A percentile compares a stretch with the other conserved stretches of the same genome.
Conservation (phyloP, 2,329 filamentous ascomycete species). For the Didymosphaeria variabile region DNA sequence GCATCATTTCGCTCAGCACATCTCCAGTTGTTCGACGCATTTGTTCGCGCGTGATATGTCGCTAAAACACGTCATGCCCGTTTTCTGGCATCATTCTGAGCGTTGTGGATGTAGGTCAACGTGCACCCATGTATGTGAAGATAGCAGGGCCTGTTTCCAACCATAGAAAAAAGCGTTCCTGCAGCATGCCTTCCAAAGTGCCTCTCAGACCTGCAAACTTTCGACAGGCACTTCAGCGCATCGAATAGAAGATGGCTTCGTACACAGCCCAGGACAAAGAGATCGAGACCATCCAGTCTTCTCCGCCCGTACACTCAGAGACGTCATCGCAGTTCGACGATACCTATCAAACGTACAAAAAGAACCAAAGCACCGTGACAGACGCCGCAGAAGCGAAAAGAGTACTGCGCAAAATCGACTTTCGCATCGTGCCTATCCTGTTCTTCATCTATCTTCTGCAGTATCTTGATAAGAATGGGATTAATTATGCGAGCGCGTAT, state of each 20-base stretch:
- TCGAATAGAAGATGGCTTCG: slow-evolving; percentile 20
- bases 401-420: slow-evolving; percentile 42
- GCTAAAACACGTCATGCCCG: neutral
- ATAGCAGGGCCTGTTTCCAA: slow-evolving; percentile 5
- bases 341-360: slow-evolving; percentile 44
- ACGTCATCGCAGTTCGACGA: slow-evolving; percentile 41
- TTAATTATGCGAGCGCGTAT: slow-evolving; percentile 62
- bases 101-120: neutral
- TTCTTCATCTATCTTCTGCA: slow-evolving; percentile 51
- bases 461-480: slow-evolving; percentile 57
- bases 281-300: slow-evolving; percentile 27
- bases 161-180: slow-evolving; percentile 1
- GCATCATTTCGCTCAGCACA: neutral
- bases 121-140: neutral
- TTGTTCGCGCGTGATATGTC: neutral
- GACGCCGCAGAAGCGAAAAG: slow-evolving; percentile 38
- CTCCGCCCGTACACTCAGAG: slow-evolving; percentile 28
- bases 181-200: neutral
- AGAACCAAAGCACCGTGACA: slow-evolving; percentile 28
- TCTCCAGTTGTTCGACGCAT: neutral
- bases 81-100: neutral
- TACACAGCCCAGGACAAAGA: slow-evolving; percentile 24
- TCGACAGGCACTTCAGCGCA: neutral
- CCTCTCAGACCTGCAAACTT: neutral
- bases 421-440: slow-evolving; percentile 40